Evolutionary conservation across 495 filamentous ascomycete genomes (phyloP), one percentile per base, ranked within the genome.

Genomic region (Xylaria telfairii): DNA sequence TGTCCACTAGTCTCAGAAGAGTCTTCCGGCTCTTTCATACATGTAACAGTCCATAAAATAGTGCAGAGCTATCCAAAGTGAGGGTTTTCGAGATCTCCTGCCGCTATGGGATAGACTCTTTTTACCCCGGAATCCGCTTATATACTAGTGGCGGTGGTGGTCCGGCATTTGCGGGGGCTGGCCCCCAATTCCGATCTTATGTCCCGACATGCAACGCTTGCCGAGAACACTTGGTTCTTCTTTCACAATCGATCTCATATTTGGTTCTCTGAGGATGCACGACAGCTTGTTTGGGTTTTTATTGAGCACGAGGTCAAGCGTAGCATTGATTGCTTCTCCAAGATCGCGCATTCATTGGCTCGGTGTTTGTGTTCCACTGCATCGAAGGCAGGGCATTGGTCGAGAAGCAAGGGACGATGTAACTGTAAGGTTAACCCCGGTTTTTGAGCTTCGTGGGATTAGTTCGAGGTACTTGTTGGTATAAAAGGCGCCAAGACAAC

Each of bases 111-210:
- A 51, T 65, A 65, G 62, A 47, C 44, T 32, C 13, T 6, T 37
- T 26, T 26, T 37, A 37, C 30, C 62, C 62, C 62, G n/a, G 62
- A 65, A 51, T 65, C 62, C 46, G n/a, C 62, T 49, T 37, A n/a
- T 10, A 65, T 51, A 30, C 28, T 51, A 49, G 44, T n/a, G 62
- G 42, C 42, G 19, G 24, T 51, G 30, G 47, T 30, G 61, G 30
- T 65, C 61, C 28, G 42, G 30, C 37, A 49, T 28, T 51, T 65
- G 62, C 44, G 62, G 62, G 62, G 62, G 51, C n/a, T n/a, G n/a
- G n/a, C n/a, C n/a, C n/a, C n/a, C n/a, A 39, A 19, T 17, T n/a
- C 28, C 28, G 28, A 44, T 32, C 44, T 26, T 62, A 17, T 42
- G 37, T 42, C 19, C 12, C n/a, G 24, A 10, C 41, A 4, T 30